Base-by-base conservation (phyloP, 1,139 yeast species). In the Suhomyces maxii region DNA sequence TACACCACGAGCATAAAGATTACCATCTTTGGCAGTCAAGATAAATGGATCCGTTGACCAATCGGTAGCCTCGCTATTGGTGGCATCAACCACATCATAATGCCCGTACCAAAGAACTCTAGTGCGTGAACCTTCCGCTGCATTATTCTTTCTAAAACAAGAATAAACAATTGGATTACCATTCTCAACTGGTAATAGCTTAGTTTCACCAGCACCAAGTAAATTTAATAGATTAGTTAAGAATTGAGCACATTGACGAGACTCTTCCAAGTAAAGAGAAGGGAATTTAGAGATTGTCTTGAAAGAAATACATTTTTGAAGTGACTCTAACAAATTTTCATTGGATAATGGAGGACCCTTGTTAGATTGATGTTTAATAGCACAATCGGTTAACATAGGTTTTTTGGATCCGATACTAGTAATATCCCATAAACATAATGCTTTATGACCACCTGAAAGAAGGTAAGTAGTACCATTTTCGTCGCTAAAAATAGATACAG, bases 101-200 rank as follows among this genome's bases (percentile, higher is more conserved):
- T 93, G 99, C 1, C 97, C 98, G 64, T 93, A 93, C 84, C 95
- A 93, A 43, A 91, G 63, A 3, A 90, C 75, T 47, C 85, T 69
- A 56, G 69, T 44, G 47, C 58, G n/a, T 37, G 30, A 42, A 6
- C 39, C 40, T 3, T 40, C 46, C 6, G 41, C 47, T 7, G 46
- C n/a, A 3, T 47, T 48, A 44, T 75, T 71, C 56, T 76, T 83
- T 44, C 73, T 71, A 65, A 91, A 93, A 7, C 73, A 69, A 0
- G 93, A 91, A 57, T 81, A 84, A 0, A 93, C 93, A 3, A 90
- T 81, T 0, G 99, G 98, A 59, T 89, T 91, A 9, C 86, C 84
- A 56, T 85, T 73, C 10, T 78, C 76, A 3, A 89, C 89, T 0
- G 97, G 90, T 18, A 91, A 61, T 28, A 90, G 65, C 51, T 82